phyloP scores from a whole-genome alignment of 2,329 filamentous ascomycete species.

The Monosporascus sp. region DNA sequence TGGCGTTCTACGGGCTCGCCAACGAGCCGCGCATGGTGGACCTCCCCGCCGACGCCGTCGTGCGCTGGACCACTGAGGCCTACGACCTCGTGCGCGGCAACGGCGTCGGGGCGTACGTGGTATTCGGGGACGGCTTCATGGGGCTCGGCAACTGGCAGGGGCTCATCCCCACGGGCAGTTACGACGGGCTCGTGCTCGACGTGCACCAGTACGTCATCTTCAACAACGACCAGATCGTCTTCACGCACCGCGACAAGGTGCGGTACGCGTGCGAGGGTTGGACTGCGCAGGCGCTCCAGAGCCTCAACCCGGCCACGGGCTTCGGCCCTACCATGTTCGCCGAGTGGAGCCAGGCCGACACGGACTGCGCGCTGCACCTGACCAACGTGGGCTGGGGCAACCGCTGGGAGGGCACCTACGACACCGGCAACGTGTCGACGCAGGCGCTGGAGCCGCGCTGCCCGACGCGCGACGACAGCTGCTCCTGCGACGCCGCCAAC shows the following conservation, averaged over 20 bases:
- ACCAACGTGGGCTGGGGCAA: slow-evolving; percentile 87
- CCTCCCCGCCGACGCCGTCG: slow-evolving; percentile 60
- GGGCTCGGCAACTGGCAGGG: slow-evolving; percentile 89
- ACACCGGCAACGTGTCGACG: slow-evolving; percentile 57
- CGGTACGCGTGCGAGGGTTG: slow-evolving; percentile 83
- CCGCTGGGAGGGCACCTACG: slow-evolving; percentile 85
- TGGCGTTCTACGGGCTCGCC: slow-evolving; percentile 87
- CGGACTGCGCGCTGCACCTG: slow-evolving; percentile 81
- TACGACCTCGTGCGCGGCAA: slow-evolving; percentile 70
- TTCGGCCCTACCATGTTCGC: slow-evolving; percentile 93
- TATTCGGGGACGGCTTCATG: slow-evolving; percentile 94
- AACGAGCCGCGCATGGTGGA: slow-evolving; percentile 90
- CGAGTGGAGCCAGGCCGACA: slow-evolving; percentile 97
- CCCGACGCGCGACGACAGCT: slow-evolving; percentile 59
- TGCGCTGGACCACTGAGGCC: slow-evolving; percentile 74
- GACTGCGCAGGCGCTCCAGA: slow-evolving; percentile 70
- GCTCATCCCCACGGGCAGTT: slow-evolving; percentile 54
- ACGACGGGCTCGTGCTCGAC: slow-evolving; percentile 77
- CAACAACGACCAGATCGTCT: slow-evolving; percentile 79
- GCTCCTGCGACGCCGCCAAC: slow-evolving; percentile 73
- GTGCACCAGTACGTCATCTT: slow-evolving; percentile 99
- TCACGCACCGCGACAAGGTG: slow-evolving; percentile 77
- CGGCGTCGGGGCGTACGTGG: slow-evolving; percentile 65
- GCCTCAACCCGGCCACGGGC: slow-evolving; percentile 68
- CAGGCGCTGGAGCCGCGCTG: slow-evolving; percentile 68